These are phyloP conservation scores for Populus hybrid DNA, from an alignment of 441 rosid species.

Conservation along the genomic window DNA sequence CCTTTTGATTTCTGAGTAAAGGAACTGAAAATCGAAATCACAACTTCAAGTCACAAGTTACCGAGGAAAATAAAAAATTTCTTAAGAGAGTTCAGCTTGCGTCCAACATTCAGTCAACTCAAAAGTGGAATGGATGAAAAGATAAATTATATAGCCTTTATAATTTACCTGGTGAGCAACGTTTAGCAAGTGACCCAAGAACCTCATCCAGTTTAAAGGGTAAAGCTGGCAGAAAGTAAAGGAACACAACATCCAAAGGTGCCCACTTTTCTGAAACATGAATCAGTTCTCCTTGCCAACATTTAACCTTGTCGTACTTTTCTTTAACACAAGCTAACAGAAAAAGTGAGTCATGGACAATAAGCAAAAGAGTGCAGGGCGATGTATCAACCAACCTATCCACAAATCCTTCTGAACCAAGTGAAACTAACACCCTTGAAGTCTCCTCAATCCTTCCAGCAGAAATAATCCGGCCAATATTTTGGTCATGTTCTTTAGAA, in stretches of 20 bases:
- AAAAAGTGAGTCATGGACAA: conserved; percentile 81
- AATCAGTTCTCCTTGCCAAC: conserved; percentile 93
- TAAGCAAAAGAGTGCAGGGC: conserved; percentile 53
- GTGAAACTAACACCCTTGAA: conserved; percentile 72
- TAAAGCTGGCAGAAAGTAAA: conserved; percentile 79
- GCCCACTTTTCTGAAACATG: conserved; percentile 82
- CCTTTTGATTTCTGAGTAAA: not conserved
- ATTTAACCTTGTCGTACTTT: conserved; percentile 69
- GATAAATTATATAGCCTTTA: not conserved
- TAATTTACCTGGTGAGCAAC: conserved; percentile 58
- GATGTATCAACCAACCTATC: conserved; percentile 60
- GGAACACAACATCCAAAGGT: conserved; percentile 72
- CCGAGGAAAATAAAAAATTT: not conserved
- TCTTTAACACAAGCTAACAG: conserved; percentile 70
- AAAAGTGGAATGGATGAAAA: conserved; percentile 9
- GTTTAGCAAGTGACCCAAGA: conserved; percentile 44
- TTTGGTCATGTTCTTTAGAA: conserved; percentile 31
- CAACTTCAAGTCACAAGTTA: not conserved
- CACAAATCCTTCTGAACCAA: conserved; percentile 68
- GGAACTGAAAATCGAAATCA: not conserved
- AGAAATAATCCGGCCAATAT: conserved; percentile 50
- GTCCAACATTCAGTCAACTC: not conserved
- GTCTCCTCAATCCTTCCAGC: conserved; percentile 55
- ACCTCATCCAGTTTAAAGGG: conserved; percentile 59
- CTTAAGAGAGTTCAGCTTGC: not conserved